Conservation (phyloP, 495 filamentous ascomycete species). For the Bathelium albidoporum region DNA sequence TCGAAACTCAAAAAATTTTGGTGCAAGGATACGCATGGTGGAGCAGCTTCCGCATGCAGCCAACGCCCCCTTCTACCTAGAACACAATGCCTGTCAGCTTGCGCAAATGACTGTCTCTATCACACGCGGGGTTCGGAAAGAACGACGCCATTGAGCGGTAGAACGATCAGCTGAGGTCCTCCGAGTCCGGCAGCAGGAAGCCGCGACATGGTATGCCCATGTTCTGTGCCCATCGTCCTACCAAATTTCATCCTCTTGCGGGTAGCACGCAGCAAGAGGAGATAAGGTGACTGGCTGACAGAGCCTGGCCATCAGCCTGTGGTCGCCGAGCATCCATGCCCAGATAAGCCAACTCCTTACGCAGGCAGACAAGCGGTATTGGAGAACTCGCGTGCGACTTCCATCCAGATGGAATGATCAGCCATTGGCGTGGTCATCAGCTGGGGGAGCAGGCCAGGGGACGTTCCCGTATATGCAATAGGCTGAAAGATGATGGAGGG, state of each 20-base stretch:
- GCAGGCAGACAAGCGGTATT: neutral
- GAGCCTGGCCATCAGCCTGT: neutral
- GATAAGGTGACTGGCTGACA: conserved; percentile 11
- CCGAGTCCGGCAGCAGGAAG: neutral
- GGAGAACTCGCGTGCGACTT: neutral
- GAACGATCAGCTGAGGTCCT: conserved; percentile 8
- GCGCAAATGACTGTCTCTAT: neutral
- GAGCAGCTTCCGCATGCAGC: conserved; percentile 4
- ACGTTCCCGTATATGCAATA: neutral
- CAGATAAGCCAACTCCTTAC: neutral
- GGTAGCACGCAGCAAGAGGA: conserved; percentile 3
- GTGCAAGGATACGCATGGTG: conserved; percentile 6
- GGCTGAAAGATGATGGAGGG: neutral
- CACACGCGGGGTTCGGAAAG: neutral
- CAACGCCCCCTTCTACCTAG: conserved; percentile 1
- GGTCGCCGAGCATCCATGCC: neutral
- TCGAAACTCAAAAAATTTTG: conserved; percentile 2
- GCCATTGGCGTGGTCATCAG: neutral
- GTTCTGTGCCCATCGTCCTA: neutral
- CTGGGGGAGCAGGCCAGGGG: neutral
- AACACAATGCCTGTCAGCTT: neutral
- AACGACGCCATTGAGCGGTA: neutral
- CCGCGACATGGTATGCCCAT: conserved; percentile 5
- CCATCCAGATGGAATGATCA: neutral
- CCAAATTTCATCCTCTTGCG: neutral